Percentiles rank a stretch among this genome's conserved stretches.
Conservation (phyloP, 352 stramenopile genomes). For the Phytopythium chamaehyphon region DNA sequence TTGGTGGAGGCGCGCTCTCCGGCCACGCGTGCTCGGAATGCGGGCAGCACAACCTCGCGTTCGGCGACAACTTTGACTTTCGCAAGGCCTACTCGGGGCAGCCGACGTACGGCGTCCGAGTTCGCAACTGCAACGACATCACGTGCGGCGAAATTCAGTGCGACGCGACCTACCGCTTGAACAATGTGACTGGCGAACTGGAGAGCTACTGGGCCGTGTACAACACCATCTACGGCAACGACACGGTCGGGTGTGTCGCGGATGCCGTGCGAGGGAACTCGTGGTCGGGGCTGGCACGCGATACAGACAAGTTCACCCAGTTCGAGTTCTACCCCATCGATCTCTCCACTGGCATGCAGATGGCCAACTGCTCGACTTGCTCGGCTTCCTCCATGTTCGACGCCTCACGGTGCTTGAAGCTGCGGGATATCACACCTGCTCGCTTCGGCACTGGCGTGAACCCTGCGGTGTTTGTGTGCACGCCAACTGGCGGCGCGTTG, state of each 20-base stretch:
- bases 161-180: conserved; percentile 10
- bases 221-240: conserved; percentile 5
- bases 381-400: conserved; percentile 5
- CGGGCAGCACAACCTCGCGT: conserved; percentile 8
- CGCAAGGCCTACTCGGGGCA: conserved; percentile 3
- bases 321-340: conserved; percentile 78
- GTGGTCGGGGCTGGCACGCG: conserved; percentile 33
- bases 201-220: conserved; percentile 8
- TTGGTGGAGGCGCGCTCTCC: conserved; percentile 2
- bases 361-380: conserved; percentile 1
- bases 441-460: conserved; percentile 6
- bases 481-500: conserved; percentile 4
- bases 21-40: conserved; percentile 6
- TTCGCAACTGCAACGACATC: conserved; percentile 9
- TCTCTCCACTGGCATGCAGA: conserved; percentile 2
- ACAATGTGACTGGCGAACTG: conserved; percentile 7
- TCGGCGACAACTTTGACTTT: conserved; percentile 6
- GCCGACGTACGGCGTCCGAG: conserved; percentile 4
- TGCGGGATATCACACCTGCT: background rate
- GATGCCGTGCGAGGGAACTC: conserved; percentile 6
- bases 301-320: conserved; percentile 71
- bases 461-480: conserved; percentile 5
- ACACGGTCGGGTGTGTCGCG: conserved; percentile 4
- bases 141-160: conserved; percentile 7
- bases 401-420: conserved; percentile 2